These are phyloP conservation scores for Digitaria exilis DNA, from an alignment of 202 grass and related monocot genomes.

Conservation along the genomic window DNA sequence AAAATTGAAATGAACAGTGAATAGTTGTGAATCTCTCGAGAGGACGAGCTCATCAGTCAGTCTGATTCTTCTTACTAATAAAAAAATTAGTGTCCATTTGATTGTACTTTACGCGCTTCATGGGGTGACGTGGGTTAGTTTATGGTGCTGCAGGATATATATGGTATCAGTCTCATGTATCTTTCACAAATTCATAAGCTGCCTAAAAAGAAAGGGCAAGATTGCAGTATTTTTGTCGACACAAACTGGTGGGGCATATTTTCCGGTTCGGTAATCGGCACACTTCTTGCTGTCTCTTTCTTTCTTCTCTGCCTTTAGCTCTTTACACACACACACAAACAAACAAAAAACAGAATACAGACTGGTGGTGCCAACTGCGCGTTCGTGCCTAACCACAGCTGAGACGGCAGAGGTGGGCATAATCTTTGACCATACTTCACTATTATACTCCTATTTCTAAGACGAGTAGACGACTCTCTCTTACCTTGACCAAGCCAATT, in stretches of 20 bases:
- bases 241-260: background rate
- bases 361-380: background rate
- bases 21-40: too few relatives aligned
- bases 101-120: background rate
- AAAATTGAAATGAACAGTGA: too few relatives aligned
- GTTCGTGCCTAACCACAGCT: background rate
- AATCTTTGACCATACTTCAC: slow-evolving; percentile 35
- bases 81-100: background rate
- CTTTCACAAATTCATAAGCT: background rate
- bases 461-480: too few relatives aligned
- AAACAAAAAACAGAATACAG: background rate
- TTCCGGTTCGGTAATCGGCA: background rate
- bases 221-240: background rate
- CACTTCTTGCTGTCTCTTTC: background rate
- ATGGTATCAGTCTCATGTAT: background rate
- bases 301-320: background rate
- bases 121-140: background rate
- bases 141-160: background rate
- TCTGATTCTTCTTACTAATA: too few relatives aligned
- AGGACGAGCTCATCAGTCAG: background rate
- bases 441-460: too few relatives aligned
- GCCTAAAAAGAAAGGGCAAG: too few relatives aligned
- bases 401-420: background rate
- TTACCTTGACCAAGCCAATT: background rate
- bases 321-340: too few relatives aligned